Percentiles rank a stretch among this genome's conserved stretches.
phyloP scores from a whole-genome alignment of 2,329 filamentous ascomycete species.

The Fusarium keratoplasticum region DNA sequence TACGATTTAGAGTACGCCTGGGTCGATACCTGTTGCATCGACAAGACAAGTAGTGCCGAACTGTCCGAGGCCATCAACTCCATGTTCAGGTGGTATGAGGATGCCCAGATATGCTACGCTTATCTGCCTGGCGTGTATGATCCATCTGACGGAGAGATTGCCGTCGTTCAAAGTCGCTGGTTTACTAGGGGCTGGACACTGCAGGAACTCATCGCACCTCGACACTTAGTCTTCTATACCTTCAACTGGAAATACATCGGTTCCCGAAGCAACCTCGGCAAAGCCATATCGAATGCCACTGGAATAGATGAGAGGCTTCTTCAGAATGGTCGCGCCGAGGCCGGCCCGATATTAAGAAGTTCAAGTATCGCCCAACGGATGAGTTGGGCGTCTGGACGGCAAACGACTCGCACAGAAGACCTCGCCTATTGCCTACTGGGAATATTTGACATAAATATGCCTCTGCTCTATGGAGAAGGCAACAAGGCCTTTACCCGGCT shows the following conservation, averaged over 20 bases:
- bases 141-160: fast-evolving
- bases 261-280: neutral
- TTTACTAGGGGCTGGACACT: neutral
- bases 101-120: neutral
- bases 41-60: neutral
- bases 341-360: neutral
- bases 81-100: neutral
- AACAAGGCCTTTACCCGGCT: neutral
- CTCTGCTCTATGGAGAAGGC: neutral
- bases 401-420: neutral
- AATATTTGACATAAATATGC: neutral
- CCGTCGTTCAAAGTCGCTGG: neutral
- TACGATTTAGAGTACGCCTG: neutral
- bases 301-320: neutral
- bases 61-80: neutral
- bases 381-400: neutral
- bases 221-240: neutral
- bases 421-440: neutral
- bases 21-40: neutral
- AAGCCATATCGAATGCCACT: neutral
- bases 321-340: neutral
- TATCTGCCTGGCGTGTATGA: neutral
- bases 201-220: neutral
- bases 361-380: neutral
- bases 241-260: neutral